Evolutionary conservation across 495 filamentous ascomycete genomes (phyloP).

Genomic region (Darksidea phi): DNA sequence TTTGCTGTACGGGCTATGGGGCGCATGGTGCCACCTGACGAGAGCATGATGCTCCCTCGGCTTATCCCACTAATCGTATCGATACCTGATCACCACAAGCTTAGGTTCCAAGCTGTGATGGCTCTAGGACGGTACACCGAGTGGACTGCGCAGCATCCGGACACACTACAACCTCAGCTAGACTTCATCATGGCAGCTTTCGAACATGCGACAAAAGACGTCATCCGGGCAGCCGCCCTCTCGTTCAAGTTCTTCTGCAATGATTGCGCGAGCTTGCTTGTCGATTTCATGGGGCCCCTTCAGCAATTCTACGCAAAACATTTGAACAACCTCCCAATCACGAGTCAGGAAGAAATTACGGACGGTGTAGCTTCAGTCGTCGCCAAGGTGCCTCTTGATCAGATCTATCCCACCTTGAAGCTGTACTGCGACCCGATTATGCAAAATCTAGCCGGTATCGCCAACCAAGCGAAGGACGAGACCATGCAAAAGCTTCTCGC

Average conservation of each 20-base stretch:
- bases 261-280: conserved; percentile 84
- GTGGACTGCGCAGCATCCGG: conserved; percentile 92
- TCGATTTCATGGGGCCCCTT: conserved; percentile 73
- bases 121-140: conserved; percentile 94
- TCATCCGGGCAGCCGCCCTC: conserved; percentile 85
- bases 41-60: conserved; percentile 78
- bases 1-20: conserved; percentile 97
- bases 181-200: conserved; percentile 93
- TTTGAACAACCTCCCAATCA: conserved; percentile 74
- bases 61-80: conserved; percentile 90
- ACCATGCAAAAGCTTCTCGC: conserved; percentile 77
- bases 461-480: conserved; percentile 79
- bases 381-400: conserved; percentile 74
- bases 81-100: conserved; percentile 92
- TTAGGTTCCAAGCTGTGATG: conserved; percentile 96
- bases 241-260: conserved; percentile 95
- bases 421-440: conserved; percentile 93
- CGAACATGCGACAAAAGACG: conserved; percentile 77
- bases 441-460: conserved; percentile 77
- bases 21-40: conserved; percentile 88
- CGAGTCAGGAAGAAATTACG: conserved; percentile 91
- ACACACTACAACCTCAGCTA: conserved; percentile 86
- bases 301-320: conserved; percentile 89
- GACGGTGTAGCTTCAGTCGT: conserved; percentile 92
- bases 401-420: conserved; percentile 80